Evolutionary conservation across 345 rosid genomes (phyloP), one percentile per base, ranked within the genome.

Genomic region (Gynandropsis gynandra): DNA sequence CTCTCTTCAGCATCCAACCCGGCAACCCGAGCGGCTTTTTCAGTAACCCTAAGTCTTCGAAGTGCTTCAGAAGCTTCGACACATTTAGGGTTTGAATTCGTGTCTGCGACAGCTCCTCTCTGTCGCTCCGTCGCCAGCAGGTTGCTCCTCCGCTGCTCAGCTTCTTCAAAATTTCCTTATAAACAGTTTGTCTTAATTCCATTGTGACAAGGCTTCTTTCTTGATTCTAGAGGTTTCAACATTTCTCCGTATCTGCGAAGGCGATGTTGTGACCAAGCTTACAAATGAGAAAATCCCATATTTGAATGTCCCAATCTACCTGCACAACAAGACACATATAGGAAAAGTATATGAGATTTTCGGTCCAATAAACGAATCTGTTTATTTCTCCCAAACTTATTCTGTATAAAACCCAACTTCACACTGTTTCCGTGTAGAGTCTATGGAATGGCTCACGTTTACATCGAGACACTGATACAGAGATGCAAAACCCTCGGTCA

Each of bases 271-370:
- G 66, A 80, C 88, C 1, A 92, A 80, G 62, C 92, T 90, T 37
- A 69, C 77, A 12, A 71, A 82, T 31, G 95, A 82, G 74, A 87
- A 82, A 69, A 76, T 90, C 19, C 98, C 98, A 1, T 75, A 45
- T 59, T 90, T 90, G 48, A 87, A 90, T 76, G 95, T 89, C 40
- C 78, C 85, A 1, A 83, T 89, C 53, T 90, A 74, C 62, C 77
- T 90, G 47, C 76, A 82, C 65, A 90, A 90, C 73, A 90, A 69
- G 78, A 87, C 92, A 36, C 89, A 80, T 73, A 90, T 90, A 32
- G 98, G 98, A 33, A 87, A 80, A 73, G 95, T 90, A 14, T 96
- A 87, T 44, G 98, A 90, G 68, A 92, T 92, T 51, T 92, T 92
- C 33, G 97, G 98, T 43, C 86, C 97, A 43, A 87, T 92, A 54